These are phyloP conservation scores for Trichoderma koningii DNA, from an alignment of 2,329 filamentous ascomycete genomes.

Conservation along the genomic window DNA sequence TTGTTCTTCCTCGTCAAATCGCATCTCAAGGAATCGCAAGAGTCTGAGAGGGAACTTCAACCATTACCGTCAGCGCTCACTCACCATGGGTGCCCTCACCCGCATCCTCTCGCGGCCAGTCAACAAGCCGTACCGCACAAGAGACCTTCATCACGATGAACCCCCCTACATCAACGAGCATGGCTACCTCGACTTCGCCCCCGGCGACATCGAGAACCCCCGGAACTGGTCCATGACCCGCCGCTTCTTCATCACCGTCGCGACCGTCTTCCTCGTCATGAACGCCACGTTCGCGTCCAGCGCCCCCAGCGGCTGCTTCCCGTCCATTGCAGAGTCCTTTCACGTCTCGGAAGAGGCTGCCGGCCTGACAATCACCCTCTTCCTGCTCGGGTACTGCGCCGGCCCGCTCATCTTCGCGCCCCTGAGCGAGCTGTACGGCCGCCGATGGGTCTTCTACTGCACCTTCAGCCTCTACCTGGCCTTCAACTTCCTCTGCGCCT, in stretches of 20 bases:
- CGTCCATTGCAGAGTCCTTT: constrained; percentile 41
- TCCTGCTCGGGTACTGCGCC: constrained; percentile 58
- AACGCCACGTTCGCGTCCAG: constrained; percentile 56
- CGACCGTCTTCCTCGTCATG: constrained; percentile 51
- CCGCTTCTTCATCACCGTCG: constrained; percentile 46
- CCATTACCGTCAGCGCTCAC: not conserved
- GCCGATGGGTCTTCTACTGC: constrained; percentile 55
- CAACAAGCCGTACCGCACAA: constrained; percentile 54
- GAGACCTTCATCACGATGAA: constrained; percentile 33
- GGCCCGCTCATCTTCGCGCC: constrained; percentile 62
- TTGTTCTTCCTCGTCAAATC: too few species aligned
- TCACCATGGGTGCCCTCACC: constrained; percentile 25
- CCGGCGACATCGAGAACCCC: constrained; percentile 54
- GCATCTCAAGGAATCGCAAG: not conserved
- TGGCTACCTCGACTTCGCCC: constrained; percentile 54
- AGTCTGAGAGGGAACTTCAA: not conserved
- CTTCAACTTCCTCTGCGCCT: constrained; percentile 57
- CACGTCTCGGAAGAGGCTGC: constrained; percentile 50
- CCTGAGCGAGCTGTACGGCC: constrained; percentile 58
- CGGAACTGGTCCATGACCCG: constrained; percentile 49
- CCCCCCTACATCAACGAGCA: constrained; percentile 50
- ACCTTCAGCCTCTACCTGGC: constrained; percentile 52
- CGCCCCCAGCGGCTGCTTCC: constrained; percentile 40
- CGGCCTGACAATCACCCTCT: constrained; percentile 55
- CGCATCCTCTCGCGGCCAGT: constrained; percentile 53